Evolutionary conservation across 2,329 filamentous ascomycete species (phyloP), one percentile per base, ranked within the genome.

Genomic region (Fusarium ramigenum): DNA sequence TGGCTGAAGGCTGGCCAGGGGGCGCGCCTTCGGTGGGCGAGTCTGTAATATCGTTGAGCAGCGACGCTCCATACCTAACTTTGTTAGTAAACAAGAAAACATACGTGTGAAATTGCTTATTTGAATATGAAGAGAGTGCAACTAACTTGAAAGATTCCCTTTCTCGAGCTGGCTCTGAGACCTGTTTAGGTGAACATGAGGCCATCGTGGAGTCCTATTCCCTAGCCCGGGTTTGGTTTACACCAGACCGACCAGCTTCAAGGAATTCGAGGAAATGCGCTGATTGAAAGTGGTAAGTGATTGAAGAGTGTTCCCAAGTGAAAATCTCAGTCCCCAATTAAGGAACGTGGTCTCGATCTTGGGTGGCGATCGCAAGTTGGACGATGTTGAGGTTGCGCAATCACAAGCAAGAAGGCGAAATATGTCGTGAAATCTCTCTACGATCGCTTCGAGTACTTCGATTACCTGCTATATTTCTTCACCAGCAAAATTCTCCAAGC

Each of bases 91-190:
- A 30, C 19, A 54, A 25, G 14, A 9, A n/a, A 36, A 7, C 16
- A 19, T 9, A 9, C 9, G 9, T 7, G 32, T 14, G 12, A 14
- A 14, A 10, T 15, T 30, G 5, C 7, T 53, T 39, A 10, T 25
- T 12, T 18, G 4, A 32, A n/a, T 18, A 54, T 32, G 25, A 21
- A 44, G 34, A 16, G 18, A 15, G 28, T 23, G 25, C 14, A 34
- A 73, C 69, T n/a, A 46, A 73, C 70, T 73, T 72, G 53, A 72
- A 64, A 5, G 69, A 60, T 69, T 72, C 69, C 37, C 68, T 52
- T 40, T 72, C 69, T 21, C 69, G 68, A 44, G 63, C 47, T 57
- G 69, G 44, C 62, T 72, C 68, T 19, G 63, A 72, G 11, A 72
- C 68, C 47, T 57, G 53, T 37, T 72, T 60, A 25, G 53, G 53